A percentile compares a stretch with the other conserved stretches of the same genome.
These are phyloP conservation scores for Sclerotinia spermophila DNA, from an alignment of 2,329 filamentous ascomycete genomes.

Conservation along the genomic window DNA sequence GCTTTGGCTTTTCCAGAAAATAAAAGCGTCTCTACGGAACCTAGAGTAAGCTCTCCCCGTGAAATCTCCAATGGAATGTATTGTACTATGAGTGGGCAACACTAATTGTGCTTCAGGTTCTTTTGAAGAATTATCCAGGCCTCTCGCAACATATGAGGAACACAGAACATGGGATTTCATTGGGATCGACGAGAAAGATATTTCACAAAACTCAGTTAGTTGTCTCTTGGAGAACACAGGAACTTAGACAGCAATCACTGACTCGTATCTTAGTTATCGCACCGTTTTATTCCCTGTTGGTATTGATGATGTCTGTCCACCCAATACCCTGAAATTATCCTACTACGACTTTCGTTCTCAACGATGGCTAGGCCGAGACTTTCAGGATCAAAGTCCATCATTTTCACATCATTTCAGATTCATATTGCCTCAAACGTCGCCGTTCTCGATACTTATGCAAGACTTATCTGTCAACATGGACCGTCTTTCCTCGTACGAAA, in stretches of 20 bases:
- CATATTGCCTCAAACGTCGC: constrained; percentile 35
- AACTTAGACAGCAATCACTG: not conserved
- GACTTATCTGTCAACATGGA: constrained; percentile 24
- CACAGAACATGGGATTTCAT: constrained; percentile 22
- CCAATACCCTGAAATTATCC: constrained; percentile 33
- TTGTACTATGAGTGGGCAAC: not conserved
- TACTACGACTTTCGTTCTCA: constrained; percentile 34
- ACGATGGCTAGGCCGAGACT: constrained; percentile 33
- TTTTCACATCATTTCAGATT: constrained; percentile 39
- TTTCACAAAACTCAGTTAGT: constrained; percentile 35
- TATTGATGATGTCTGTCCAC: constrained; percentile 30
- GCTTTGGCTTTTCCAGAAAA: not conserved
- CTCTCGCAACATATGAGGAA: not conserved
- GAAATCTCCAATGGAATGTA: not conserved
- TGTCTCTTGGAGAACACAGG: not conserved
- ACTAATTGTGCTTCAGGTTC: not conserved
- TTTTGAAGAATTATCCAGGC: not conserved
- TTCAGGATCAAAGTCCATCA: constrained; percentile 24
- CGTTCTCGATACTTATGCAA: constrained; percentile 27
- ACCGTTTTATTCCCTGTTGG: constrained; percentile 27
- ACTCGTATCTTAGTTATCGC: not conserved
- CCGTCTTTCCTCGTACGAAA: constrained; percentile 41
- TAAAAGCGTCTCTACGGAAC: not conserved
- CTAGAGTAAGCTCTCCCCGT: constrained; percentile 20
- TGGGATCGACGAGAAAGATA: constrained; percentile 37